Base-by-base conservation (phyloP, 2,329 filamentous ascomycete genomes). In the Diaporthe vexans region DNA sequence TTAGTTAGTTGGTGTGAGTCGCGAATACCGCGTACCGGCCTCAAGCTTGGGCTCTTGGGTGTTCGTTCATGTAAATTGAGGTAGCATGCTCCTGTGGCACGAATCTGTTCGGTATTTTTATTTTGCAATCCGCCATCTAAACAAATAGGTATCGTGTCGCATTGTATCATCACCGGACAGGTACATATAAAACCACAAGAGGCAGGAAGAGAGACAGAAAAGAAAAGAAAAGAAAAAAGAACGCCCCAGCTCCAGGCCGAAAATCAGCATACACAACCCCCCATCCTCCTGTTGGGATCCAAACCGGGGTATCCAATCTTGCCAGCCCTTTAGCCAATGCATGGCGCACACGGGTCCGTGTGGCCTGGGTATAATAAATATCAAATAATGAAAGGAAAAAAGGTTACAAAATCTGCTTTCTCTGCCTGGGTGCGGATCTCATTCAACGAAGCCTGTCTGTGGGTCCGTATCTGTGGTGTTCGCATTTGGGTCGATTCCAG, bases 61-160 rank as follows among this genome's bases (percentile, higher is more conserved):
- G n/a, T n/a, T n/a, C n/a, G n/a, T n/a, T n/a, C n/a, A n/a, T n/a
- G n/a, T n/a, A n/a, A n/a, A n/a, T n/a, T n/a, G n/a, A n/a, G n/a
- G n/a, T n/a, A n/a, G n/a, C n/a, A n/a, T n/a, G n/a, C n/a, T n/a
- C n/a, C n/a, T n/a, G n/a, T n/a, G n/a, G n/a, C 9, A 17, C 51
- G 17, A 17, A 54, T 72, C n/a, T 63, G 51, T 63, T 51, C 37
- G 46, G 33, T 54, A 40, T n/a, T 29, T 40, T 33, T 72, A 63
- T 72, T 52, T 72, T 24, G 57, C 43, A 58, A 43, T 46, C 46
- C 46, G 57, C 58, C 73, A 54, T 51, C n/a, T 58, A 73, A 73
- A 10, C 57, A 75, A 73, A 73, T 73, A 57, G 74, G 74, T 75
- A 75, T 75, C 74, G 73, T 48, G 54, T 67, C 67, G 48, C 48